Evolutionary conservation across 225 moss, liverwort and hornwort genomes (phyloP).

Genomic region (Antitrichia curtipendula): DNA sequence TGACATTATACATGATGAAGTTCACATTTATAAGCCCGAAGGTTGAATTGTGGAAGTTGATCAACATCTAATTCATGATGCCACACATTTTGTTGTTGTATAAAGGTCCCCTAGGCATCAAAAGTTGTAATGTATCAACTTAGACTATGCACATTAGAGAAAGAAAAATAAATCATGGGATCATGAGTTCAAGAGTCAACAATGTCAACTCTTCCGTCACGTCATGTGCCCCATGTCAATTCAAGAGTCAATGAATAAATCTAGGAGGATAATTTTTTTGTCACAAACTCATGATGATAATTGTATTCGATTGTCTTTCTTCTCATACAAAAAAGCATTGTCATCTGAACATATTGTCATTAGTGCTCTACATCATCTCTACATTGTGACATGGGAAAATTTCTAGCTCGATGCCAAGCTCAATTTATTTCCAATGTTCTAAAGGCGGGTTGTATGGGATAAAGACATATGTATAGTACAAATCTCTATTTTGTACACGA

Average conservation of each 20-base stretch:
- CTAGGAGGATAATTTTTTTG: fast-evolving
- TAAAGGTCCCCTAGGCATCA: too few species aligned
- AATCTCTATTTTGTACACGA: too few species aligned
- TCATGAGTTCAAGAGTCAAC: neutral
- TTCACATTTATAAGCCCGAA: neutral
- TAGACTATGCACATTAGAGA: neutral
- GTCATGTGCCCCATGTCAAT: too few species aligned
- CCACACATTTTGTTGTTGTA: neutral
- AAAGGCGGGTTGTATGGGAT: neutral
- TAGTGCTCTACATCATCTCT: too few species aligned
- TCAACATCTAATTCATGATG: neutral
- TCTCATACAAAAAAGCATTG: fast-evolving
- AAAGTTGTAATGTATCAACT: neutral
- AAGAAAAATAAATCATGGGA: fast-evolving
- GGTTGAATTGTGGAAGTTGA: neutral
- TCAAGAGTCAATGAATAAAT: neutral
- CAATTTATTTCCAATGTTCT: neutral
- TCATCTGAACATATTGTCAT: too few species aligned
- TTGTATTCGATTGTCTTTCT: neutral
- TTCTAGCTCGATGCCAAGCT: fast-evolving
- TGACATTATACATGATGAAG: neutral
- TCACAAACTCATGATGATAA: neutral
- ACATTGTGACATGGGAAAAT: too few species aligned
- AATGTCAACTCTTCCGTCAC: fast-evolving
- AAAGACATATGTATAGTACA: neutral